These are phyloP conservation scores for Orobanche coerulescens DNA, from an alignment of 257 asterid genomes.

Conservation along the genomic window DNA sequence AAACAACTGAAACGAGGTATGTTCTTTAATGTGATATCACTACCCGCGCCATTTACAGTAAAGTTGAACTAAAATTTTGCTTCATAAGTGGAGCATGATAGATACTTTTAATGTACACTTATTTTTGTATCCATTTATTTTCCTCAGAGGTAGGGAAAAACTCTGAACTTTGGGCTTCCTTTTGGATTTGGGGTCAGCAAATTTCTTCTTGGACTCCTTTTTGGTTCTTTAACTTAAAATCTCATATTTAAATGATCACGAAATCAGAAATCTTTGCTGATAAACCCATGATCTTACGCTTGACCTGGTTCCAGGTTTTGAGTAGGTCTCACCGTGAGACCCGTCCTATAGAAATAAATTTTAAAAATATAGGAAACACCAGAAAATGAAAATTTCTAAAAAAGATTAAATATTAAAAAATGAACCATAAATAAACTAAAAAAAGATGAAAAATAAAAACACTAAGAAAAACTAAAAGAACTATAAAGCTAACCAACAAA, in stretches of 20 bases:
- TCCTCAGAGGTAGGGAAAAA: background rate
- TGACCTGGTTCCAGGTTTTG: too few relatives aligned
- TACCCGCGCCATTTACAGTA: background rate
- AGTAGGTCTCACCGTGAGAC: too few relatives aligned
- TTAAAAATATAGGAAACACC: too few relatives aligned
- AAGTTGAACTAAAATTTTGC: background rate
- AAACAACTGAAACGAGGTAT: background rate
- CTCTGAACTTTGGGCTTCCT: background rate
- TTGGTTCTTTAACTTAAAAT: background rate
- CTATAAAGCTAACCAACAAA: too few relatives aligned
- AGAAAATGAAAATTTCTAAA: too few relatives aligned
- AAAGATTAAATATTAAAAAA: too few relatives aligned
- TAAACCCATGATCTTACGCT: too few relatives aligned
- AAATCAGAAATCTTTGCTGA: constrained; percentile 13
- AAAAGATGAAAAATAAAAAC: too few relatives aligned
- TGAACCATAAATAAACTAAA: too few relatives aligned
- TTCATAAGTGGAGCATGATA: background rate
- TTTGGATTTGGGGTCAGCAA: background rate
- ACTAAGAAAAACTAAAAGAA: too few relatives aligned
- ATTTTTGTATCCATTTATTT: background rate
- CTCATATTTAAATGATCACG: background rate
- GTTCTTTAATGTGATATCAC: background rate
- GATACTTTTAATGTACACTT: background rate
- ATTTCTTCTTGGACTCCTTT: background rate
- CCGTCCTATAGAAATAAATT: too few relatives aligned